These are phyloP conservation scores for Cladophialophora carrionii DNA, from an alignment of 2,329 filamentous ascomycete species.

Conservation along the genomic window DNA sequence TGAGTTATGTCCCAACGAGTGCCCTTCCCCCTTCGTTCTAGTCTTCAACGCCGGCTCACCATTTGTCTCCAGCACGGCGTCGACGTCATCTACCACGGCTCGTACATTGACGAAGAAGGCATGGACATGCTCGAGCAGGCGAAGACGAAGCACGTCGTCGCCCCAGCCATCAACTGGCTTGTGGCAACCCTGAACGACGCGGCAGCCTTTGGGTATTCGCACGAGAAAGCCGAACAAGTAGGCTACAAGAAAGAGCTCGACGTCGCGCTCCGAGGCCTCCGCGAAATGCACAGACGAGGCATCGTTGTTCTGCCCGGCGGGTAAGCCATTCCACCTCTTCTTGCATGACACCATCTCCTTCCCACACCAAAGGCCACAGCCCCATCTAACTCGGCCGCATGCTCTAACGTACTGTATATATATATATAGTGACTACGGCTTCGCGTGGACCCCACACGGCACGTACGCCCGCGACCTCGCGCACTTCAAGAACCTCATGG, in stretches of 20 bases:
- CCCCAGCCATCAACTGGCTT: conserved; percentile 52
- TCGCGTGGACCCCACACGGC: conserved; percentile 55
- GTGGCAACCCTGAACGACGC: conserved; percentile 47
- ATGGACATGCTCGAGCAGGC: conserved; percentile 45
- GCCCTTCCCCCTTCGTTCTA: background rate
- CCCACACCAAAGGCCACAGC: too few species aligned
- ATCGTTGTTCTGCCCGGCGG: conserved; percentile 53
- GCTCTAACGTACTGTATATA: too few species aligned
- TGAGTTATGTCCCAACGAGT: conserved; percentile 1
- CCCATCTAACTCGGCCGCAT: too few species aligned
- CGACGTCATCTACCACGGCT: conserved; percentile 55
- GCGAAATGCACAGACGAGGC: conserved; percentile 53
- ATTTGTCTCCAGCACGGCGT: conserved; percentile 44
- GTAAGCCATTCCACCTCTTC: conserved; percentile 6
- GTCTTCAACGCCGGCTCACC: background rate
- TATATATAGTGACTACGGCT: conserved; percentile 49
- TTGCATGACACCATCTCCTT: background rate
- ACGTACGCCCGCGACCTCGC: conserved; percentile 54
- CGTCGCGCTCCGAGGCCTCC: conserved; percentile 45
- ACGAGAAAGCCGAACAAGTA: conserved; percentile 50
- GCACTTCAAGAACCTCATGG: conserved; percentile 53
- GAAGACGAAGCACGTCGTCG: conserved; percentile 49
- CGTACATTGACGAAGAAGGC: conserved; percentile 49
- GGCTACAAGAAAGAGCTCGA: conserved; percentile 52
- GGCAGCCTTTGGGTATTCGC: conserved; percentile 49